Percentiles rank a stretch among this genome's conserved stretches.
phyloP scores from a whole-genome alignment of 257 asterid species.

The Datura wrightii region DNA sequence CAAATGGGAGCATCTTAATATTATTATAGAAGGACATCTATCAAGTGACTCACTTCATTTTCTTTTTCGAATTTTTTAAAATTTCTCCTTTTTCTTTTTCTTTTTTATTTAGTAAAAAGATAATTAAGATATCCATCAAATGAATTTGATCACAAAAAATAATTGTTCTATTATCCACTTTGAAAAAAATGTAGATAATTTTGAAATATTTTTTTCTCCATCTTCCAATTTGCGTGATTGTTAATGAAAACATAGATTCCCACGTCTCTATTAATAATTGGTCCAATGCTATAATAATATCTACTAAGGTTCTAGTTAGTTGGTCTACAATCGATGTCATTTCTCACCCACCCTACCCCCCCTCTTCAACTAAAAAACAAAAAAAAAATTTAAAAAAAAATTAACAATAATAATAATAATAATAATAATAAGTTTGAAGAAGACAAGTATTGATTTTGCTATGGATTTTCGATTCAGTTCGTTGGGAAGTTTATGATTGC shows the following conservation, averaged over 20 bases:
- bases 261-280: background rate
- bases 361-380: background rate
- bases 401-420: background rate
- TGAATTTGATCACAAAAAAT: slow-evolving; percentile 11
- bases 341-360: background rate
- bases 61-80: background rate
- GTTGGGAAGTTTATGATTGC: too few relatives aligned
- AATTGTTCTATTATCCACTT: slow-evolving; percentile 22
- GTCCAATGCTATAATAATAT: slow-evolving; percentile 26
- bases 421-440: too few relatives aligned
- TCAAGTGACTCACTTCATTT: slow-evolving; percentile 12
- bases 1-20: background rate
- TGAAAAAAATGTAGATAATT: slow-evolving; percentile 12
- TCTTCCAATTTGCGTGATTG: slow-evolving; percentile 18
- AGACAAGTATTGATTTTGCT: too few relatives aligned
- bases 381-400: background rate
- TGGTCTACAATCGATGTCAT: slow-evolving; percentile 10
- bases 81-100: background rate
- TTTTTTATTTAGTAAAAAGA: background rate
- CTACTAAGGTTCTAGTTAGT: background rate
- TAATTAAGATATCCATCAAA: slow-evolving; percentile 1
- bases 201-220: background rate
- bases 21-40: background rate
- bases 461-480: too few relatives aligned
- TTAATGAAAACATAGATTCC: slow-evolving; percentile 14